Percentiles rank a stretch among this genome's conserved stretches.
Conservation (phyloP, 2,329 filamentous ascomycete genomes). For the Nothophaeocryptopus gaeumannii region DNA sequence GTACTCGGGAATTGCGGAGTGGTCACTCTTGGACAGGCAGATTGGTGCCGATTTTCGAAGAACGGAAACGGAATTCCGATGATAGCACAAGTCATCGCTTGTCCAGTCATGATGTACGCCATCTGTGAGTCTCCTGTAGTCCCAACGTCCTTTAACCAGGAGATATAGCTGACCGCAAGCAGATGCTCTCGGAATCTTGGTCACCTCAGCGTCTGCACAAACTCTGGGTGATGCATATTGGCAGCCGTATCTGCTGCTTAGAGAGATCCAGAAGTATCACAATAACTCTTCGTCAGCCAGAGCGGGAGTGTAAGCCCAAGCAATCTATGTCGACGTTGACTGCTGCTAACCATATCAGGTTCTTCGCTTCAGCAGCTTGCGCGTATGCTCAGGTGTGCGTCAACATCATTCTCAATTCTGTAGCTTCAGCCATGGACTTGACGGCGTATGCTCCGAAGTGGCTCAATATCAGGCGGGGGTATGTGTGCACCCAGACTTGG, state of each 20-base stretch:
- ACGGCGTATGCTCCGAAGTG: conserved; percentile 28
- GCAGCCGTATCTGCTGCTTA: conserved; percentile 16
- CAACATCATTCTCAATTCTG: conserved; percentile 30
- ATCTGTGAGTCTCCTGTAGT: background rate
- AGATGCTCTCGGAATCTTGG: conserved; percentile 15
- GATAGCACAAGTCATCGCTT: conserved; percentile 11
- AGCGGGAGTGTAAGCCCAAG: conserved; percentile 24
- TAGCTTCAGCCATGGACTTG: conserved; percentile 30
- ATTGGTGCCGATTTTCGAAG: conserved; percentile 12
- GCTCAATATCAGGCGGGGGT: conserved; percentile 25
- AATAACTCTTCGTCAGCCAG: conserved; percentile 25
- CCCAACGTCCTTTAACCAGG: background rate
- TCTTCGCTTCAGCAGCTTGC: conserved; percentile 32
- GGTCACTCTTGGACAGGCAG: conserved; percentile 8
- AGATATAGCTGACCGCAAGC: background rate
- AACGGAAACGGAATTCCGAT: conserved; percentile 6
- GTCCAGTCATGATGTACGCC: conserved; percentile 7
- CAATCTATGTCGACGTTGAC: background rate
- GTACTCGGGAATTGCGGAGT: conserved; percentile 17
- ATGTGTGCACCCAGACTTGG: background rate
- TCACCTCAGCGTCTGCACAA: conserved; percentile 15
- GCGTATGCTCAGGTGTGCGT: conserved; percentile 29
- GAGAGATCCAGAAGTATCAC: conserved; percentile 15
- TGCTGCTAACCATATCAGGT: conserved; percentile 5
- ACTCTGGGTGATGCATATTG: conserved; percentile 11